Base-by-base conservation (phyloP, 2,329 filamentous ascomycete species). In the Falciphora oryzae region DNA sequence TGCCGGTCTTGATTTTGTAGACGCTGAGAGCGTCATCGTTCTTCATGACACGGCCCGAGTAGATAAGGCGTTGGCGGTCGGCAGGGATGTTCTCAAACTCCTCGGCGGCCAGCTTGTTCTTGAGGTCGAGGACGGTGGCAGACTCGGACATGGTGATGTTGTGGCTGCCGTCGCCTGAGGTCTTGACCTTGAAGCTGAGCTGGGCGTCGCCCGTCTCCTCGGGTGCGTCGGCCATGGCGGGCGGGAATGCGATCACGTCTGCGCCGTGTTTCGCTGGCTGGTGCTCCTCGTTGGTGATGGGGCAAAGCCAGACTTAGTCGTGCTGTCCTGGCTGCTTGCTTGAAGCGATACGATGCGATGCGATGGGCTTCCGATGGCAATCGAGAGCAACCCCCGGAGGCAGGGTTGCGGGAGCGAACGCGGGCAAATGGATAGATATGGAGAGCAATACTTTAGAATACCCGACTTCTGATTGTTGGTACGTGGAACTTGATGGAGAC, bases 181-280 rank as follows among this genome's bases (percentile, higher is more conserved):
- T 91, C 82, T 98, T 99, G 78, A 99, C 89, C 80, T 93, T 95
- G 86, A 99, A 98, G 76, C 91, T 96, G 79, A 99, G 81, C 72
- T 93, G 88, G 72, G 88, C 80, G 73, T 93, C 91, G 71, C 86
- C 83, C 72, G 80, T 75, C 69, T 82, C 76, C 66, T 85, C 82
- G 70, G 80, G 76, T 73, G 84, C 85, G 76, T 91, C 89, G 74
- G 89, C 84, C 88, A 91, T 91, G 64, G 58, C 59, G 32, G 35
- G 60, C 38, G 60, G 32, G 18, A n/a, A 11, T 35, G 59, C 10
- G 22, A 53, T n/a, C 7, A 5, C 16, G 44, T 14, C 44, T 50
- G 44, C 44, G 5, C 44, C 18, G 44, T 14, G 44, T 8, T 50
- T 53, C 44, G 44, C 44, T 53, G 44, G 18, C 22, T 53, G 44